These are phyloP conservation scores for Penicillium sp. DNA, from an alignment of 2,329 filamentous ascomycete genomes.

Conservation along the genomic window DNA sequence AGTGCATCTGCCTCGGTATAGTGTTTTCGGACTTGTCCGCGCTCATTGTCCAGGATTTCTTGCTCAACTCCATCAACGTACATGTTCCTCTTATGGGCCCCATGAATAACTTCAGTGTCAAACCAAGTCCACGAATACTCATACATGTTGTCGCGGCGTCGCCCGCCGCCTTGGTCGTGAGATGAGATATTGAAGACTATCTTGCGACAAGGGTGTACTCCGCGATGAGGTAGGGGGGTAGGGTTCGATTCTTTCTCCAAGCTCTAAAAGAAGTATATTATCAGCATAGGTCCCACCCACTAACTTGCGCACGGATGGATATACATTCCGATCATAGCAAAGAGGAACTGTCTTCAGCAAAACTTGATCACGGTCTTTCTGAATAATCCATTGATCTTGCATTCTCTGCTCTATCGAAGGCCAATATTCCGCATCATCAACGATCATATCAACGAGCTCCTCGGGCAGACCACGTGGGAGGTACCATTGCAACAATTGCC, in stretches of 20 bases:
- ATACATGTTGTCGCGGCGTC: conserved; percentile 24
- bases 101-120: conserved; percentile 33
- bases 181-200: conserved; percentile 37
- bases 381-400: conserved; percentile 21
- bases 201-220: conserved; percentile 39
- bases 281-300: conserved; percentile 5
- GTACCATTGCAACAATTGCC: conserved; percentile 33
- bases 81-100: conserved; percentile 22
- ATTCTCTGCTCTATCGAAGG: conserved; percentile 24
- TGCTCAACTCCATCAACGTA: conserved; percentile 15
- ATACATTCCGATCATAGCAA: conserved; percentile 34
- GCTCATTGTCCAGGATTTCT: conserved; percentile 17
- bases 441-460: conserved; percentile 41
- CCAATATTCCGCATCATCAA: conserved; percentile 41
- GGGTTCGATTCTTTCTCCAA: conserved; percentile 17
- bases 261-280: conserved; percentile 3
- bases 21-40: conserved; percentile 10
- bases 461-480: conserved; percentile 27
- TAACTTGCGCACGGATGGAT: background rate
- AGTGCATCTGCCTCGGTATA: conserved; percentile 26
- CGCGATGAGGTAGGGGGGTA: conserved; percentile 33
- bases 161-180: conserved; percentile 36
- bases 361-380: conserved; percentile 35
- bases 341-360: conserved; percentile 37
- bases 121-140: conserved; percentile 41